Evolutionary conservation across 202 grass and related monocot genomes (phyloP), one percentile per base, ranked within the genome.

Genomic region (Schoenoplectus triqueter): DNA sequence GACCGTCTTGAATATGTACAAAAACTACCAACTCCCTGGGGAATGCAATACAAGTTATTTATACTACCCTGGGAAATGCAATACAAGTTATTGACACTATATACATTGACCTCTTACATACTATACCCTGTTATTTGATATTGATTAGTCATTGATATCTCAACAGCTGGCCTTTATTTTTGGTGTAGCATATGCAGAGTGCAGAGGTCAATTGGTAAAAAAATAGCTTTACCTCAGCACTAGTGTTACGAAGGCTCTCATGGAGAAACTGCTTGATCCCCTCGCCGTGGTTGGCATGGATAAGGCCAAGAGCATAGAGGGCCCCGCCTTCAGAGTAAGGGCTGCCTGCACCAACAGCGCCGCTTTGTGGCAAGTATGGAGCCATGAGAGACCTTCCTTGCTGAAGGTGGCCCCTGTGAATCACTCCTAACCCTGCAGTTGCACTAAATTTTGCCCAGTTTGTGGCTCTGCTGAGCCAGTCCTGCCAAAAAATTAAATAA

Each of bases 211-310:
- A 55, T 65, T 2, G 64, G 15, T 55, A 82, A 44, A 71, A 82
- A 85, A 85, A 2, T 67, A 88, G 79, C 61, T 84, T 50, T 69
- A 99, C 93, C 93, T 99, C 97, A 70, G 97, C 93, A 85, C 56
- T 92, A 77, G 97, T 90, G 82, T 99, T 99, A 44, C 92, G 87
- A 75, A 99, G 93, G 78, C 93, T 96, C 81, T 99, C 93, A 79
- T 92, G 88, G 47, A 99, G 91, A 85, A 99, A 99, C 87, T 96
- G 91, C 69, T 99, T 99, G 76, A 99, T 99, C 84, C 92, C 97
- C 90, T 99, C 97, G 78, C 97, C 97, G 81, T 99, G 97, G 84
- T 99, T 99, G 62, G 97, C 97, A 94, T 99, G 97, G 92, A 99
- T 97, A 74, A 99, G 85, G 81, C 97, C 97, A 75, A 99, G 82